phyloP scores from a whole-genome alignment of 2,329 filamentous ascomycete species.

The Paramyrothecium sp. region DNA sequence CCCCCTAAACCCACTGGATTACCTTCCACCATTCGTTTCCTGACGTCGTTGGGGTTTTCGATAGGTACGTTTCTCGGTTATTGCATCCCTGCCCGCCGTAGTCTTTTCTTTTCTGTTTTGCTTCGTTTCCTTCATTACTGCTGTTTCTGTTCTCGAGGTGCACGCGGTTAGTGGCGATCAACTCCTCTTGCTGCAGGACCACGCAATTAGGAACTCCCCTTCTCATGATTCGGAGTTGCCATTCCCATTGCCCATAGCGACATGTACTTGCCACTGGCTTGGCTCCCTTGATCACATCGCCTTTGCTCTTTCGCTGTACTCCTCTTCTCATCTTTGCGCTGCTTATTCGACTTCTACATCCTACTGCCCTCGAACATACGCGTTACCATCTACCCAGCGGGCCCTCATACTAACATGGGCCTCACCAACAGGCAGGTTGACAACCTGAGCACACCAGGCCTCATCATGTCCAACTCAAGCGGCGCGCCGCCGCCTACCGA shows the following conservation, averaged over 20 bases:
- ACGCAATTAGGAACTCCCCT: background rate
- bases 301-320: background rate
- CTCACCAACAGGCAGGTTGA: constrained; percentile 24
- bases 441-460: constrained; percentile 16
- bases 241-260: background rate
- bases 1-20: background rate
- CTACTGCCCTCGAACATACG: constrained; percentile 2
- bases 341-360: background rate
- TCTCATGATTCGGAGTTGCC: background rate
- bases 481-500: constrained; percentile 18
- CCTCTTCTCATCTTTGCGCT: constrained; percentile 10
- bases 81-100: background rate
- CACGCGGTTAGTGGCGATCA: background rate
- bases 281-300: background rate
- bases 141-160: background rate
- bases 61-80: background rate
- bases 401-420: constrained; percentile 30
- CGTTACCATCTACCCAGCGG: constrained; percentile 2
- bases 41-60: background rate
- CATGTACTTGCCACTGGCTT: background rate
- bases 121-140: background rate
- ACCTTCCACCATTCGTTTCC: background rate
- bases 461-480: constrained; percentile 32
- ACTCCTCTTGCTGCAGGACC: background rate
- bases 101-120: background rate